These are phyloP conservation scores for Inonotus obliquus DNA, from an alignment of 1,284 basidiomycete genomes.

Conservation along the genomic window DNA sequence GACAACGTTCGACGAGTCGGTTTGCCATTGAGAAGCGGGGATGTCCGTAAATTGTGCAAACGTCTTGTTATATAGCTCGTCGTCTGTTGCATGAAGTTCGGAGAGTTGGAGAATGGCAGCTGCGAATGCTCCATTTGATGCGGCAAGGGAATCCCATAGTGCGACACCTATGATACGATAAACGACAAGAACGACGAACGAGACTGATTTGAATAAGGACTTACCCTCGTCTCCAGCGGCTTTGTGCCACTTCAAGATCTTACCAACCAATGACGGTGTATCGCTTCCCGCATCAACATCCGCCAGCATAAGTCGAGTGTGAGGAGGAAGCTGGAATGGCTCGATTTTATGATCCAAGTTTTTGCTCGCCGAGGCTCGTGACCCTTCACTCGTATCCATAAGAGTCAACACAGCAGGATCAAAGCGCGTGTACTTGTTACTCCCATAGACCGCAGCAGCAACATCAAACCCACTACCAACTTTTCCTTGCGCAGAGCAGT, in stretches of 20 bases:
- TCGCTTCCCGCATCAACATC: conserved; percentile 93
- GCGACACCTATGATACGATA: conserved; percentile 43
- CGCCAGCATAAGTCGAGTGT: conserved; percentile 79
- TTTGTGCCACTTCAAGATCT: conserved; percentile 85
- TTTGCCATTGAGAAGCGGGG: conserved; percentile 43
- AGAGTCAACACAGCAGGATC: conserved; percentile 67
- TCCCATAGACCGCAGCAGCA: conserved; percentile 90
- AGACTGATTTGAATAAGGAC: conserved; percentile 3
- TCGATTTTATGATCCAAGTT: conserved; percentile 65
- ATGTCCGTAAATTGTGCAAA: conserved; percentile 58
- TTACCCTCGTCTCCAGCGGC: conserved; percentile 55
- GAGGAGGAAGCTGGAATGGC: conserved; percentile 76
- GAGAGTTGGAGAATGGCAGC: conserved; percentile 47
- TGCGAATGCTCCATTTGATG: conserved; percentile 55
- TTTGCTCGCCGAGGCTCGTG: conserved; percentile 47
- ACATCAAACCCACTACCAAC: conserved; percentile 98
- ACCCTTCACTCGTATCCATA: conserved; percentile 48
- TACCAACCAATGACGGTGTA: conserved; percentile 86
- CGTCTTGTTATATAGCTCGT: conserved; percentile 45
- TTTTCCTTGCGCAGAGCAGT: conserved; percentile 97
- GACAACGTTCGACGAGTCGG: conserved; percentile 22
- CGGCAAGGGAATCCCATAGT: conserved; percentile 69
- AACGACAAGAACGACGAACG: not conserved
- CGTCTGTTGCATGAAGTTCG: conserved; percentile 41
- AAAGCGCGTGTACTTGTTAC: conserved; percentile 91